Conservation (phyloP, 768 basidiomycete genomes). For the Tricholoma hemisulphureum region DNA sequence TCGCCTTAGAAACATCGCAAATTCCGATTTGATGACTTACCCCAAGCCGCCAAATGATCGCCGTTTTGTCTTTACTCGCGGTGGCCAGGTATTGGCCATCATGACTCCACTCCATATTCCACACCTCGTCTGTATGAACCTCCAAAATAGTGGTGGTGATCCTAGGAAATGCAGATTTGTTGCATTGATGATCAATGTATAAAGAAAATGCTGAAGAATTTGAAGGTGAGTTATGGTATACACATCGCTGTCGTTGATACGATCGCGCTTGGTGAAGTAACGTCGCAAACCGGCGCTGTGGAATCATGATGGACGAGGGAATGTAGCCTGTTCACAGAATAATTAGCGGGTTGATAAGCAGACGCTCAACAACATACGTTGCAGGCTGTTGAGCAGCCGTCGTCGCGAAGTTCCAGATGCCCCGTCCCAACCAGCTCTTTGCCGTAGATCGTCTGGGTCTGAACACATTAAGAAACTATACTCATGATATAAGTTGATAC, state of each 20-base stretch:
- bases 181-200: constrained; percentile 83
- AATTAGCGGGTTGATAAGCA: constrained; percentile 5
- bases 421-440: constrained; percentile 87
- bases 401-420: constrained; percentile 76
- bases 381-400: constrained; percentile 72
- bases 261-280: constrained; percentile 82
- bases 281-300: constrained; percentile 80
- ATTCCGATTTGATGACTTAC: constrained; percentile 44
- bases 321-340: constrained; percentile 63
- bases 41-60: constrained; percentile 85
- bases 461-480: constrained; percentile 89
- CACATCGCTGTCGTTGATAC: constrained; percentile 77
- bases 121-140: constrained; percentile 91
- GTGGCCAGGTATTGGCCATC: constrained; percentile 83
- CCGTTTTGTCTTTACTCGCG: constrained; percentile 82
- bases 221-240: constrained; percentile 80
- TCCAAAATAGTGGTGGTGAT: constrained; percentile 82
- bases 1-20: neutral
- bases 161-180: constrained; percentile 77
- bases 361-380: constrained; percentile 53
- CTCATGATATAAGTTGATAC: neutral
- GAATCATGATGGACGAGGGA: constrained; percentile 90
- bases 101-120: constrained; percentile 95
- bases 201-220: constrained; percentile 68
- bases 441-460: constrained; percentile 77